Percentiles rank a stretch among this genome's conserved stretches.
phyloP scores from a whole-genome alignment of 1,139 yeast genomes.

The Suhomyces ambrosiae region DNA sequence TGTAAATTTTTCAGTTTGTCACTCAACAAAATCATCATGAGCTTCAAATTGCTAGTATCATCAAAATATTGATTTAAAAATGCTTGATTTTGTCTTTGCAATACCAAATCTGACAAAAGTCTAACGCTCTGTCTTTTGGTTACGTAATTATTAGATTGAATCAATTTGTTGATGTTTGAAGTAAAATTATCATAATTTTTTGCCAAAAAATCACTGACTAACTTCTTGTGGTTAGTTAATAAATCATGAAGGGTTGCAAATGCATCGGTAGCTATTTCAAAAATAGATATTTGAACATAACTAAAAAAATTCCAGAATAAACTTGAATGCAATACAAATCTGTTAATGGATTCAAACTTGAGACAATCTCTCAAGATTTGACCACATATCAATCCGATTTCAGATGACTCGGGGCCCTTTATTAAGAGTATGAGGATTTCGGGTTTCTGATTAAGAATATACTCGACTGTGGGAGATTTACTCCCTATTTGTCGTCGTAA shows the following conservation, averaged over 20 bases:
- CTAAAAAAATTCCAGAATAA: conserved; percentile 81
- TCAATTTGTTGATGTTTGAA: conserved; percentile 61
- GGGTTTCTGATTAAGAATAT: conserved; percentile 62
- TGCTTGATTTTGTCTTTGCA: conserved; percentile 68
- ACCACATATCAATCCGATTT: conserved; percentile 75
- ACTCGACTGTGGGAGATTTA: conserved; percentile 86
- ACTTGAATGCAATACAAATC: conserved; percentile 54
- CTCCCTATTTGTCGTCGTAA: conserved; percentile 78
- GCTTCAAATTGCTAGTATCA: conserved; percentile 77
- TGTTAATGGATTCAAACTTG: conserved; percentile 72
- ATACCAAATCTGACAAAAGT: conserved; percentile 72
- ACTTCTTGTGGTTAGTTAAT: conserved; percentile 65
- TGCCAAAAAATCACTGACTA: conserved; percentile 70
- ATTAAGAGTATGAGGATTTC: conserved; percentile 64
- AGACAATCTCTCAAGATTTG: conserved; percentile 83
- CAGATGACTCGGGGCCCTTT: conserved; percentile 70
- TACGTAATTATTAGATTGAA: conserved; percentile 80
- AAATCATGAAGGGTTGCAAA: conserved; percentile 75
- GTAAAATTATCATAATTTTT: conserved; percentile 59
- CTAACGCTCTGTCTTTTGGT: conserved; percentile 90
- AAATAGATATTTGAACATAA: conserved; percentile 72
- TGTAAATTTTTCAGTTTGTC: conserved; percentile 90
- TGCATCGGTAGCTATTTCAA: conserved; percentile 90
- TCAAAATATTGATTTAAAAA: conserved; percentile 79
- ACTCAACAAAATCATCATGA: conserved; percentile 81